Base-by-base conservation (phyloP, 257 asterid species). In the Buddleja alternifolia region DNA sequence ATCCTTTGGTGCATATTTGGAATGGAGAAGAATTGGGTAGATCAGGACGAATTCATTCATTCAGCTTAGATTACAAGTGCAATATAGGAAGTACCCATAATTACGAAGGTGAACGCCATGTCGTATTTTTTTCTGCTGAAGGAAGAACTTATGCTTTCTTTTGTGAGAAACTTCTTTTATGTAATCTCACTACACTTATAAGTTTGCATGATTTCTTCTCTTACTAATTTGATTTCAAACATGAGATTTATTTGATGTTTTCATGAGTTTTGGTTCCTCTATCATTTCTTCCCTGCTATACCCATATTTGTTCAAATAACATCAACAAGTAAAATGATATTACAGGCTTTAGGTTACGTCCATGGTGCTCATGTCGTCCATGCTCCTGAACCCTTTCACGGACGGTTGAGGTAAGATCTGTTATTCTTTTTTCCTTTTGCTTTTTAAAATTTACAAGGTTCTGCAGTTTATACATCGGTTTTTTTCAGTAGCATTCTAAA, bases 351-450 rank as follows among this genome's bases (percentile, higher is more conserved):
- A 67, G 99, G 97, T 52, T 87, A 84, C 46, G 99, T 75, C 25
- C 96, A 94, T 75, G 99, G 97, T 73, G 99, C 97, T 83, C 84
- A 74, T 75, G 88, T 94, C 39, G 81, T 89, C 69, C 93, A 75
- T 55, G 99, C 97, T 70, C 80, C 90, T 37, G 97, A 91, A 74
- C 90, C 97, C 61, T 80, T 94, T 75, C 99, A 94, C 85, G 99
- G 99, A 56, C 88, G 99, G 60, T 71, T 94, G 77, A 94, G 99
- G 99, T 94, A 20, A 58, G 14, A 60, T 46, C 24, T 4, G 10
- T 52, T 37, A n/a, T 45, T 37, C 11, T 8, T 52, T 48, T 42
- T 25, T 52, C 10, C 29, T 41, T 25, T 42, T 57, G 15, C 11
- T 48, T 9, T 55, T 59, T 40, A 39, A 19, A 19, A 37, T 16